Percentiles rank a stretch among this genome's conserved stretches.
Evolutionary conservation across 805 yeast species (phyloP).

Genomic region (Ogataea siamensis): DNA sequence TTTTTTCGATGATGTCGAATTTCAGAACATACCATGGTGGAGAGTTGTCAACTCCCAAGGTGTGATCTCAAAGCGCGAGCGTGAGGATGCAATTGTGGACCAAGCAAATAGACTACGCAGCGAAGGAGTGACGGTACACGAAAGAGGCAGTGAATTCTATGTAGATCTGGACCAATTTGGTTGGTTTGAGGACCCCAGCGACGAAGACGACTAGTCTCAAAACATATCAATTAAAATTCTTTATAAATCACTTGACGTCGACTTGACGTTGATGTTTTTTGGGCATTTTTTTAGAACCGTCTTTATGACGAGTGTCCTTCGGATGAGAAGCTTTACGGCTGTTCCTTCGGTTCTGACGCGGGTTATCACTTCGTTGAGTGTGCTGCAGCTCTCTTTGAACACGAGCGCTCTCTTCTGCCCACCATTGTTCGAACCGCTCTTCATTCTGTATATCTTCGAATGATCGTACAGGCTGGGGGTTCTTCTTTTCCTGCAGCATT

Average conservation of each 20-base stretch:
- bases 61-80: conserved; percentile 51
- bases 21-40: conserved; percentile 72
- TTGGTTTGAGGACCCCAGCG: conserved; percentile 58
- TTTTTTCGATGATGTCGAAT: conserved; percentile 26
- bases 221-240: conserved; percentile 2
- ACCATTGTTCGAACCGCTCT: conserved; percentile 84
- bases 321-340: not conserved
- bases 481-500: conserved; percentile 28
- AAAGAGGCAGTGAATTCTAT: conserved; percentile 31
- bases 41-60: conserved; percentile 68
- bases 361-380: conserved; percentile 23
- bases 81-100: conserved; percentile 38
- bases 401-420: conserved; percentile 72
- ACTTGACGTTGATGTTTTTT: conserved; percentile 6
- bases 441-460: conserved; percentile 75
- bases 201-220: conserved; percentile 7
- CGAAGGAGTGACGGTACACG: conserved; percentile 48
- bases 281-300: conserved; percentile 4
- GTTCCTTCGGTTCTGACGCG: conserved; percentile 8
- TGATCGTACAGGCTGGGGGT: conserved; percentile 33
- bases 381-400: conserved; percentile 48
- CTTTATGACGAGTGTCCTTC: conserved; percentile 1
- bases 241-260: conserved; percentile 3
- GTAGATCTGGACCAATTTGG: conserved; percentile 51
- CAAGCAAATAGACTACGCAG: conserved; percentile 45